Percentiles rank a stretch among this genome's conserved stretches.
These are phyloP conservation scores for Fusarium nurragi DNA, from an alignment of 2,329 filamentous ascomycete species.

Conservation along the genomic window DNA sequence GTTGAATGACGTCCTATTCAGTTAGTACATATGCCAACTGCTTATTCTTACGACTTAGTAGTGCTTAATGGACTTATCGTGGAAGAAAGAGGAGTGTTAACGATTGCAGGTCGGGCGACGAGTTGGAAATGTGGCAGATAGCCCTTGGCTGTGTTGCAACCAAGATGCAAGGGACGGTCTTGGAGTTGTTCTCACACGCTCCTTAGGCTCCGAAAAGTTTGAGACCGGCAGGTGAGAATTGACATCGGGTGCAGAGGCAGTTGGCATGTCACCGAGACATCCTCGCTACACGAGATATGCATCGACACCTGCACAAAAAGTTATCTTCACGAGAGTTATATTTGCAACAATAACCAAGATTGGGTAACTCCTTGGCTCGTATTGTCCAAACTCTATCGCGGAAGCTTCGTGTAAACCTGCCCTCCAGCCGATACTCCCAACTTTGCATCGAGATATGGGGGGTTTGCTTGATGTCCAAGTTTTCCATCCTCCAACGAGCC, in stretches of 20 bases:
- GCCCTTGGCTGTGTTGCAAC: background rate
- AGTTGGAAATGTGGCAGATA: background rate
- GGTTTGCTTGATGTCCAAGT: conserved; percentile 19
- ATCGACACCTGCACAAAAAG: background rate
- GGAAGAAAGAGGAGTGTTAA: background rate
- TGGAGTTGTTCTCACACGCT: background rate
- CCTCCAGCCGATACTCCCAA: background rate
- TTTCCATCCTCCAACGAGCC: background rate
- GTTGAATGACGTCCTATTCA: background rate
- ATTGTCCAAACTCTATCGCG: background rate
- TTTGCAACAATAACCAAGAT: too few species aligned
- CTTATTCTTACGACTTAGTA: background rate
- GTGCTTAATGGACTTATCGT: background rate
- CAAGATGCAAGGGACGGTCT: conserved; percentile 3
- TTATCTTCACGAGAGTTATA: background rate
- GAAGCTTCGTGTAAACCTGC: background rate
- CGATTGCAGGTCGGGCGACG: too few species aligned
- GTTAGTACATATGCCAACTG: background rate
- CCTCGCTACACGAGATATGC: background rate
- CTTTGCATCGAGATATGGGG: background rate
- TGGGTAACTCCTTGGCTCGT: background rate
- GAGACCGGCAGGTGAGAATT: background rate
- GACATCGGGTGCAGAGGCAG: too few species aligned
- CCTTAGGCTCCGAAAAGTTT: background rate
- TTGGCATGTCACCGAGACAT: background rate